Evolutionary conservation across 352 stramenopile genomes (phyloP).

Genomic region (Globisporangium rhizosaccharum): DNA sequence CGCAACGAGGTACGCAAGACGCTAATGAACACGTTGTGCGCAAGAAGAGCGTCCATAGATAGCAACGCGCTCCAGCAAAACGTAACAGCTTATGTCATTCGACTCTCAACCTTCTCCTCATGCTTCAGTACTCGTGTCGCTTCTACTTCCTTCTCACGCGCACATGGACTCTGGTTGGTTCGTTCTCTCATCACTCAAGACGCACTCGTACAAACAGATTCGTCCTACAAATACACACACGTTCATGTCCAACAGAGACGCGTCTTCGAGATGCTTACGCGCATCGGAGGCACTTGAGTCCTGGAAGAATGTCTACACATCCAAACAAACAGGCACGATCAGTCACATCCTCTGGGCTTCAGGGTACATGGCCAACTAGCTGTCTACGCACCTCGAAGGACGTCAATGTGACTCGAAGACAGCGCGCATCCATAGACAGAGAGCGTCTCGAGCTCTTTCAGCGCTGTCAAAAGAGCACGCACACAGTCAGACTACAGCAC

Average conservation of each 20-base stretch:
- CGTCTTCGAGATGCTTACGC: constrained; percentile 17
- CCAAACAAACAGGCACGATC: not conserved
- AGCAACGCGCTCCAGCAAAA: not conserved
- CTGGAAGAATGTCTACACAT: constrained; percentile 40
- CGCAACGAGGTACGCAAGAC: too few relatives aligned
- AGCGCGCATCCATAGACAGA: constrained; percentile 54
- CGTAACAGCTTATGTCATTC: too few relatives aligned
- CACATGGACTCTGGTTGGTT: too few relatives aligned
- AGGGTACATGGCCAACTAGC: too few relatives aligned
- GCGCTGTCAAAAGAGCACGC: constrained; percentile 15
- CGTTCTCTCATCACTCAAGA: not conserved
- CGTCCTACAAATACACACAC: not conserved
- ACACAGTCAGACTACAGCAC: not conserved
- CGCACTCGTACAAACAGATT: not conserved
- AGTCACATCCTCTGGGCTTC: too few relatives aligned
- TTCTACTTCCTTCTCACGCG: too few relatives aligned
- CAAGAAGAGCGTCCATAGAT: too few relatives aligned
- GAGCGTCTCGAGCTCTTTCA: constrained; percentile 48
- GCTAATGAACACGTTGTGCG: too few relatives aligned
- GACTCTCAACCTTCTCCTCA: too few relatives aligned
- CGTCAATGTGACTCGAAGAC: constrained; percentile 42
- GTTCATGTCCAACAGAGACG: constrained; percentile 4
- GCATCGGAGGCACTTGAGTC: constrained; percentile 39
- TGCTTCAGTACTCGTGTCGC: too few relatives aligned
- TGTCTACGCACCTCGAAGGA: constrained; percentile 34